A percentile compares a stretch with the other conserved stretches of the same genome.
phyloP scores from a whole-genome alignment of 495 filamentous ascomycete genomes.

The Penicillium bovifimosum region DNA sequence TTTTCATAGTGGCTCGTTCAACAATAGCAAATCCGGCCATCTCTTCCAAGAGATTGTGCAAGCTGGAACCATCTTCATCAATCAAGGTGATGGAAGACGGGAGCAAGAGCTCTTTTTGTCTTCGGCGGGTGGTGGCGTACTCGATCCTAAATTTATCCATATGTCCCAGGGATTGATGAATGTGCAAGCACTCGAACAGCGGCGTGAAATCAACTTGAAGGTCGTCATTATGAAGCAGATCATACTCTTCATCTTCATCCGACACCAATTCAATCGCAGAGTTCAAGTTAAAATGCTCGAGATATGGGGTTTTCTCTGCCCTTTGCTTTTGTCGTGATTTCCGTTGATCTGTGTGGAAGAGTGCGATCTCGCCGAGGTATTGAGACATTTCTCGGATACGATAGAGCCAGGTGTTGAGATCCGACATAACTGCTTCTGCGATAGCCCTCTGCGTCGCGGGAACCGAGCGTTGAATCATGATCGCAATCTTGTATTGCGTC shows the following conservation, averaged over 20 bases:
- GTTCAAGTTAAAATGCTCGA: slow-evolving; percentile 84
- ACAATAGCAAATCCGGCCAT: slow-evolving; percentile 97
- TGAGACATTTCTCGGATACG: slow-evolving; percentile 93
- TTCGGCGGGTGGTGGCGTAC: slow-evolving; percentile 82
- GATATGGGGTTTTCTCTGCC: slow-evolving; percentile 60
- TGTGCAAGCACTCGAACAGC: slow-evolving; percentile 92
- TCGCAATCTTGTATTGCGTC: slow-evolving; percentile 90
- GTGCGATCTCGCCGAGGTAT: slow-evolving; percentile 92
- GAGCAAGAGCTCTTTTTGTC: slow-evolving; percentile 85
- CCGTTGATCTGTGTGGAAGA: slow-evolving; percentile 90
- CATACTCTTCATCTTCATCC: slow-evolving; percentile 92
- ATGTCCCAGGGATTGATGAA: slow-evolving; percentile 90
- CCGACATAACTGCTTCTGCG: slow-evolving; percentile 92
- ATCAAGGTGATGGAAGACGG: slow-evolving; percentile 65
- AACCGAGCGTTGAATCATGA: slow-evolving; percentile 91
- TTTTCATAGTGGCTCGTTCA: slow-evolving; percentile 87
- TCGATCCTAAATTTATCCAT: slow-evolving; percentile 84
- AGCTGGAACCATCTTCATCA: slow-evolving; percentile 66
- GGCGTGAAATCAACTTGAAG: slow-evolving; percentile 91
- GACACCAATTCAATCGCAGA: slow-evolving; percentile 93
- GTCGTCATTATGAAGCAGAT: slow-evolving; percentile 89
- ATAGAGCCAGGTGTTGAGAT: slow-evolving; percentile 97
- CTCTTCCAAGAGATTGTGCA: slow-evolving; percentile 83
- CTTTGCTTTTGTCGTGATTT: slow-evolving; percentile 77
- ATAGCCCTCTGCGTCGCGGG: slow-evolving; percentile 89